These are phyloP conservation scores for Digitaria exilis DNA, from an alignment of 202 grass and related monocot species.

Conservation along the genomic window DNA sequence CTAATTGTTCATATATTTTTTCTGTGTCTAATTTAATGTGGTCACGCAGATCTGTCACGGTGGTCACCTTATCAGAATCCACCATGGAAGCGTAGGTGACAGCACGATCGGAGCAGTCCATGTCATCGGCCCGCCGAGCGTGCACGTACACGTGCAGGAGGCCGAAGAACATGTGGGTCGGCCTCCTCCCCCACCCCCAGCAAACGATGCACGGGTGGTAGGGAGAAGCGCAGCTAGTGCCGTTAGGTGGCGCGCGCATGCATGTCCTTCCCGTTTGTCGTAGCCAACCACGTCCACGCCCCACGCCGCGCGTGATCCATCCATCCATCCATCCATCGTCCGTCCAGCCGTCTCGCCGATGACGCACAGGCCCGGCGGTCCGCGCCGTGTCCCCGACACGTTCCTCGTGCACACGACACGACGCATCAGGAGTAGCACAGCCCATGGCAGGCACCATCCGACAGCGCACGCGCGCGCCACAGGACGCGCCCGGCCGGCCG, in stretches of 20 bases:
- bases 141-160: constrained; percentile 24
- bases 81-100: background rate
- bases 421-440: background rate
- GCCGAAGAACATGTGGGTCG: constrained; percentile 40
- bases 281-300: background rate
- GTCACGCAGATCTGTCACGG: too few relatives aligned
- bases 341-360: too few relatives aligned
- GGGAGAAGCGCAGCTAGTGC: constrained; percentile 20
- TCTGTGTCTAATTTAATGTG: too few relatives aligned
- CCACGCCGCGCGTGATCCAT: too few relatives aligned
- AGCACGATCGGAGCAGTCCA: background rate
- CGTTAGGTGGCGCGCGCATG: too few relatives aligned
- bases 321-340: background rate
- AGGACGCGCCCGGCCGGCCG: background rate
- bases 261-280: constrained; percentile 18
- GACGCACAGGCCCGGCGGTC: too few relatives aligned
- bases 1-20: too few relatives aligned
- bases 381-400: background rate
- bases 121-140: background rate
- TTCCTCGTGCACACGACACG: background rate
- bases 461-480: background rate
- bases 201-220: constrained; percentile 30
- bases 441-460: constrained; percentile 5
- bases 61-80: too few relatives aligned
- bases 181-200: background rate